phyloP scores from a whole-genome alignment of 768 basidiomycete species.

The Pseudohyphozyma bogoriensis region DNA sequence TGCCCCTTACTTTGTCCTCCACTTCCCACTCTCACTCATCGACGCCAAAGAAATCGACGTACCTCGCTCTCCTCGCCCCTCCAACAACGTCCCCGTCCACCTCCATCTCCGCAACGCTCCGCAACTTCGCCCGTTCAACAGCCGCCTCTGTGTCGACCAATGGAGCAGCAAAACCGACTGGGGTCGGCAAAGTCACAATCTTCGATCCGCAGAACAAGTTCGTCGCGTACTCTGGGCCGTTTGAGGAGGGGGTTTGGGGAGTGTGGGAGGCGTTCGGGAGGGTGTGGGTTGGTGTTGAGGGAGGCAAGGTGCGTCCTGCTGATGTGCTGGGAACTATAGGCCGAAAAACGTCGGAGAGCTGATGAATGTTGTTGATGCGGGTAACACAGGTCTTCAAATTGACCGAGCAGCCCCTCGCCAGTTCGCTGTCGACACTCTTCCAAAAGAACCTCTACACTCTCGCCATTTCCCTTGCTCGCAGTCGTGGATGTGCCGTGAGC shows the following conservation, averaged over 20 bases:
- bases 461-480: slow-evolving; percentile 72
- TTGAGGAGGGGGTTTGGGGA: slow-evolving; percentile 70
- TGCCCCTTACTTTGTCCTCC: slow-evolving; percentile 7
- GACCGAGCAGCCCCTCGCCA: slow-evolving; percentile 17
- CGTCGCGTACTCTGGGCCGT: slow-evolving; percentile 69
- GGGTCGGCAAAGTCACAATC: slow-evolving; percentile 49
- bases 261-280: slow-evolving; percentile 72
- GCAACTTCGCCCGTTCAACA: slow-evolving; percentile 49
- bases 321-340: neutral
- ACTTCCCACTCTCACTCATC: neutral
- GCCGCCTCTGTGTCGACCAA: neutral
- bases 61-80: slow-evolving; percentile 81
- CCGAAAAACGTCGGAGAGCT: neutral
- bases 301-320: slow-evolving; percentile 54
- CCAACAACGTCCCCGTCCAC: slow-evolving; percentile 60
- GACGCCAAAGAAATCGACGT: no score
- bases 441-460: slow-evolving; percentile 48
- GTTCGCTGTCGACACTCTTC: slow-evolving; percentile 20
- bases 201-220: slow-evolving; percentile 89
- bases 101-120: slow-evolving; percentile 61
- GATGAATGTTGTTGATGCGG: neutral
- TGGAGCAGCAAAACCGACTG: slow-evolving; percentile 5
- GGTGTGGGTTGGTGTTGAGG: slow-evolving; percentile 66
- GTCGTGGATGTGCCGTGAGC: slow-evolving; percentile 59
- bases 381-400: slow-evolving; percentile 30